Evolutionary conservation across 1,284 basidiomycete genomes (phyloP), one percentile per base, ranked within the genome.

Genomic region (Polyporus tsugae): DNA sequence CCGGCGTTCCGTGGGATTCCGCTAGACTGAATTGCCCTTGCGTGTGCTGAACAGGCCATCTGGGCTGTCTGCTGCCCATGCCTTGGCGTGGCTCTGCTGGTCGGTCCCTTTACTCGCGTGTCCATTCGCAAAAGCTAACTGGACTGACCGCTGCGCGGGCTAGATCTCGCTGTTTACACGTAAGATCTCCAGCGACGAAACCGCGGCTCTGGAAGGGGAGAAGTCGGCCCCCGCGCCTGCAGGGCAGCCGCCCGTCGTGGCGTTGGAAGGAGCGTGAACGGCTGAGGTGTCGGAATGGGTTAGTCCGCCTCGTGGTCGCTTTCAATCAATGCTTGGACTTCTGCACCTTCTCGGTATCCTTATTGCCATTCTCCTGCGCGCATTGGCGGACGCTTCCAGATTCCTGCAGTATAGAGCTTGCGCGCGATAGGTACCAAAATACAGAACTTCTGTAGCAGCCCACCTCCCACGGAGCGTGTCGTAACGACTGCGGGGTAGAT

Each of bases 51-150:
- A 60, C 69, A 80, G 79, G 73, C 77, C 64, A 79, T 80, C 69
- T 82, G 81, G 81, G 74, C 71, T 46, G 74, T 81, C 61, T 82
- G 80, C 70, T 75, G 77, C 38, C 80, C 81, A 63, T 80, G 77
- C 70, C 72, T 82, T 55, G 81, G 78, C 67, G 67, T 75, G 49
- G 80, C 81, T 55, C 74, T 79, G 59, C 64, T 82, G 74, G 81
- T 82, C 71, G 69, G 80, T 76, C 46, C 61, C 67, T 72, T 67
- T 72, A 53, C 39, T 70, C 22, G 38, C 46, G 62, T 39, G 11
- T 33, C 63, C 15, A n/a, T 36, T 29, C 38, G 42, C 22, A 36
- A 55, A 19, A 29, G 22, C 58, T 60, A 6, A 41, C 10, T 60
- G 66, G 60, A 67, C 65, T 73, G 67, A 76, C 70, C 44, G 44